phyloP scores from a whole-genome alignment of 1,139 yeast species.

The Pneumocystis jirovecii region DNA sequence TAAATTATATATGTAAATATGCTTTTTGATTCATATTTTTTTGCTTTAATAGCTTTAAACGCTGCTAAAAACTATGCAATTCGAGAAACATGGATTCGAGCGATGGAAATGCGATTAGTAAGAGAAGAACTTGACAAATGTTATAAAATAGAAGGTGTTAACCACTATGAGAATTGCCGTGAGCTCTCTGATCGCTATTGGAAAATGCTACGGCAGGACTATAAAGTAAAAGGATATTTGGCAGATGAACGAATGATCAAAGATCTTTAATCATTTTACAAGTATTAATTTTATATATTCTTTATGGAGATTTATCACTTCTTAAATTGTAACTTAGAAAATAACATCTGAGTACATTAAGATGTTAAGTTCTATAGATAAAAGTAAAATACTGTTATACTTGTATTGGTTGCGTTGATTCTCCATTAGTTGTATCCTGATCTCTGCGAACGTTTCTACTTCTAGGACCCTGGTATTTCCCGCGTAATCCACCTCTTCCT shows the following conservation, averaged over 20 bases:
- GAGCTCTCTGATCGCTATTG: conserved; percentile 13
- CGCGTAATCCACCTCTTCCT: conserved; percentile 24
- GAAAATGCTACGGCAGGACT: background rate
- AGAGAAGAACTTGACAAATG: conserved; percentile 16
- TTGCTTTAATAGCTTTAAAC: background rate
- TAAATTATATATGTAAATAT: background rate
- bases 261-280: background rate
- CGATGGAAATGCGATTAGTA: conserved; percentile 15
- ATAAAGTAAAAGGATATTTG: background rate
- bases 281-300: background rate
- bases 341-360: background rate
- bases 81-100: conserved; percentile 10
- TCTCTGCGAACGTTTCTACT: background rate
- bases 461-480: conserved; percentile 14
- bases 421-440: background rate
- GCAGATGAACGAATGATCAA: background rate
- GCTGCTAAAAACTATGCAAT: conserved; percentile 6
- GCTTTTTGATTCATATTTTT: background rate
- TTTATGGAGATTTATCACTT: background rate
- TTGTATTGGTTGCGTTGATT: background rate
- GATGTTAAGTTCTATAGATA: background rate
- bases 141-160: conserved; percentile 17
- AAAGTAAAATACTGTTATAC: background rate
- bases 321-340: background rate
- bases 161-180: conserved; percentile 17